Evolutionary conservation across 345 rosid species (phyloP).

Genomic region (Rhizophora mangle): DNA sequence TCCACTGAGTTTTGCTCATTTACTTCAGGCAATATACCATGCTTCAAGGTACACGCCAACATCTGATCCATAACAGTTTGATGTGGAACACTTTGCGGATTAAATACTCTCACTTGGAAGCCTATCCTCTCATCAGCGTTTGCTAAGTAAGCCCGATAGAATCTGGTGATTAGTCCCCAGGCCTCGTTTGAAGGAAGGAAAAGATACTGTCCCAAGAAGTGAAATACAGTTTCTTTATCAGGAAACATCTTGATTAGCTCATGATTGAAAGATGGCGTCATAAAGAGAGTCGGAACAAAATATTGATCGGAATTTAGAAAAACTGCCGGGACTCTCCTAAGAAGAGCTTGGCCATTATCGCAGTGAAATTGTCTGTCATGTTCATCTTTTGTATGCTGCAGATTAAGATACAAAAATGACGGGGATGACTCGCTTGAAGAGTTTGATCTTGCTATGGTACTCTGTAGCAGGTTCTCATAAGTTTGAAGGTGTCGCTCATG

Average conservation of each 20-base stretch:
- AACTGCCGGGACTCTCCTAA: slow-evolving; percentile 10
- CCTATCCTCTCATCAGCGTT: slow-evolving; percentile 23
- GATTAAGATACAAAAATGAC: slow-evolving; percentile 13
- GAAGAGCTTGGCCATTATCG: slow-evolving; percentile 8
- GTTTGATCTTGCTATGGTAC: neutral
- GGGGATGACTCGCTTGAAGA: neutral
- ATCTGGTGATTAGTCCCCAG: slow-evolving; percentile 25
- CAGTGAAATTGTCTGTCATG: slow-evolving; percentile 19
- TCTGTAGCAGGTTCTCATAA: slow-evolving; percentile 11
- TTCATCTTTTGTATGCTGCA: slow-evolving; percentile 4
- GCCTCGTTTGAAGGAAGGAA: slow-evolving; percentile 24
- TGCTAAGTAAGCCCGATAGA: slow-evolving; percentile 17
- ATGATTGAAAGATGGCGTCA: slow-evolving; percentile 7
- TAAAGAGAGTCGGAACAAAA: slow-evolving; percentile 20
- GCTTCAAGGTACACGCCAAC: slow-evolving; percentile 7
- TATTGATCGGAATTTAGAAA: slow-evolving; percentile 22
- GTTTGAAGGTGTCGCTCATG: neutral
- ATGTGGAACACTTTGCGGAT: neutral
- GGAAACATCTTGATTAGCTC: slow-evolving; percentile 23
- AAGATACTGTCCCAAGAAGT: slow-evolving; percentile 20
- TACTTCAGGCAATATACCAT: slow-evolving; percentile 15
- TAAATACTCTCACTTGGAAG: slow-evolving; percentile 22
- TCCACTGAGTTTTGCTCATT: neutral
- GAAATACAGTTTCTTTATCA: slow-evolving; percentile 16
- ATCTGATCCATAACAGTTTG: slow-evolving; percentile 10